A percentile compares a stretch with the other conserved stretches of the same genome.
phyloP scores from a whole-genome alignment of 257 asterid genomes.

The Solanum verrucosum region DNA sequence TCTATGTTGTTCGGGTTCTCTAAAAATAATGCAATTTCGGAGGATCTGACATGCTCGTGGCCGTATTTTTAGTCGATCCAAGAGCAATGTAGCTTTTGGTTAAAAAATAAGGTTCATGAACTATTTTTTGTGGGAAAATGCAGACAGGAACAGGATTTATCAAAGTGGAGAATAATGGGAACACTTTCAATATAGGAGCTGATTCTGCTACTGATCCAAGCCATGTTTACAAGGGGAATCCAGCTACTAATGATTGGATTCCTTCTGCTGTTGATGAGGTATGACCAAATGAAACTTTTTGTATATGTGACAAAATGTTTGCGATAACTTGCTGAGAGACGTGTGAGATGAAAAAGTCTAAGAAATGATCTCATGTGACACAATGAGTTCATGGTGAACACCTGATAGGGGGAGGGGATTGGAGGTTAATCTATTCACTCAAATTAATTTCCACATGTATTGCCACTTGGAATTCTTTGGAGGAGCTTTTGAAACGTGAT shows the following conservation, averaged over 20 bases:
- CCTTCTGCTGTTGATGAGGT: constrained; percentile 47
- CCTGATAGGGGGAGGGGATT: background rate
- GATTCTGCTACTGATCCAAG: constrained; percentile 45
- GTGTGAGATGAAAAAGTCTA: background rate
- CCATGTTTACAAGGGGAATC: constrained; percentile 59
- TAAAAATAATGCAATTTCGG: background rate
- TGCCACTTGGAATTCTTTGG: background rate
- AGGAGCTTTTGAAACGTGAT: background rate
- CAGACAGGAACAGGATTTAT: constrained; percentile 97
- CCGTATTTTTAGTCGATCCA: background rate
- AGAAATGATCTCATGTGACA: background rate
- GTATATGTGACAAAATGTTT: background rate
- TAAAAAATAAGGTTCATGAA: background rate
- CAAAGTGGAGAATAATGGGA: constrained; percentile 32
- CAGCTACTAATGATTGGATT: constrained; percentile 97
- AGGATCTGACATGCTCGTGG: background rate
- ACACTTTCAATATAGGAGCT: constrained; percentile 32
- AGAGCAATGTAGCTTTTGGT: background rate
- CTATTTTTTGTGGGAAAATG: background rate
- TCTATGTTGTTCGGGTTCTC: background rate
- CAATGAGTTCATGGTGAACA: background rate
- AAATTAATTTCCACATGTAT: background rate
- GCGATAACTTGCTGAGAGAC: background rate
- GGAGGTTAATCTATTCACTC: background rate
- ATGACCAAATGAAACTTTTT: background rate